These are phyloP conservation scores for Cornus controversa DNA, from an alignment of 148 eudicot genomes.

Conservation along the genomic window DNA sequence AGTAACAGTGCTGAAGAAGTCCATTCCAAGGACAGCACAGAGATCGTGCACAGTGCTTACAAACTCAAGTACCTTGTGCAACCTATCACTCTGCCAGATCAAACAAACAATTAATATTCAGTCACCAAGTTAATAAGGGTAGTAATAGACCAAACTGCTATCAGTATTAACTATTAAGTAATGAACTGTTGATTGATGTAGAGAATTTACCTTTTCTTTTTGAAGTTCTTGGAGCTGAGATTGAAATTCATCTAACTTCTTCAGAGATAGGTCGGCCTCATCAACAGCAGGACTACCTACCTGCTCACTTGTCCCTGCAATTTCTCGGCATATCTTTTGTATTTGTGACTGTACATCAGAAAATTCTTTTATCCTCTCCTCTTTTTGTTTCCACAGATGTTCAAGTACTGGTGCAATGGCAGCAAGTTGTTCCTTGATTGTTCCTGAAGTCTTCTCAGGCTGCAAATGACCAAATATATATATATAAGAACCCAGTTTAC, in stretches of 20 bases:
- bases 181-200: background rate
- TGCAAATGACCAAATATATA: slow-evolving; percentile 30
- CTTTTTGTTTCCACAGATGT: slow-evolving; percentile 77
- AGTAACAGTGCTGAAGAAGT: slow-evolving; percentile 83
- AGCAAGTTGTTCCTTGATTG: slow-evolving; percentile 93
- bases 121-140: background rate
- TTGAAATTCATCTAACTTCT: slow-evolving; percentile 84
- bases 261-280: slow-evolving; percentile 77
- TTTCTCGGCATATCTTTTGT: slow-evolving; percentile 82
- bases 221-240: slow-evolving; percentile 95
- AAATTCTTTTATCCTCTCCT: slow-evolving; percentile 75
- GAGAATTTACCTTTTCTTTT: slow-evolving; percentile 69
- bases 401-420: slow-evolving; percentile 87
- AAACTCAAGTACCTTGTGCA: slow-evolving; percentile 94
- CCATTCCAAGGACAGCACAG: slow-evolving; percentile 96
- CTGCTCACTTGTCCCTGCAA: slow-evolving; percentile 63
- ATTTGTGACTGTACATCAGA: slow-evolving; percentile 85
- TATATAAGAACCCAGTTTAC: background rate
- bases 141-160: background rate
- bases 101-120: slow-evolving; percentile 11
- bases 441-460: slow-evolving; percentile 92
- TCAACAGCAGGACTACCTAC: slow-evolving; percentile 61
- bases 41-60: slow-evolving; percentile 98
- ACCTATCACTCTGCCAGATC: slow-evolving; percentile 82
- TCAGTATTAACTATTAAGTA: no score